Evolutionary conservation across 192 early-diverging fungal species (phyloP), one percentile per base, ranked within the genome.

Genomic region (Coemansia sp.): DNA sequence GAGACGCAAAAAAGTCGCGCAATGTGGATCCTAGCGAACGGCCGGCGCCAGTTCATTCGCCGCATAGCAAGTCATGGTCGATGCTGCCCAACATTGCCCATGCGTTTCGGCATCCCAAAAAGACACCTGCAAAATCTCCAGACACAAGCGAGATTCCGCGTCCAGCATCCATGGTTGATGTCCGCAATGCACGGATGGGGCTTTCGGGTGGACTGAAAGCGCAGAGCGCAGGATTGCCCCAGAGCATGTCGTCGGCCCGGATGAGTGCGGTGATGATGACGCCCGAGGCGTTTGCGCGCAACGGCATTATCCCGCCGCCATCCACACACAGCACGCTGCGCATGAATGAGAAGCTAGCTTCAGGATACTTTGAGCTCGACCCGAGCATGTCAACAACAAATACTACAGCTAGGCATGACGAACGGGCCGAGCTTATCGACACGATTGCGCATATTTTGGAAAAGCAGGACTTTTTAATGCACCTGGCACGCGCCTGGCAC

Each of bases 401-500:
- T 13, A 50, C 50, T 10, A 19, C 61, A 22, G 39, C 24, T 11
- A 9, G 6, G 3, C n/a, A 53, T 14, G 55, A 65, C 41, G 63
- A 65, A 37, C 58, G 64, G 2, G 43, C 59, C 1, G 70, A 72
- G 38, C 52, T 72, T 10, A 50, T 72, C 6, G 55, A 72, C 54
- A 65, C 83, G 20, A 83, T 89, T 50, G 86, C 86, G 3, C 76
- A 84, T 45, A 88, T 89, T 27, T 58, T 89, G 1, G 78, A 85
- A 32, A 82, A 85, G 24, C 88, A 89, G 47, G 84, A 85, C 20
- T 85, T 85, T 62, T 60, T 89, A 10, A 72, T 83, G 19, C 84
- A 85, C 45, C 54, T 87, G 16, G 85, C 85, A 3, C 83, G 85
- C 63, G 81, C 79, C 3, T 74, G 87, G 68, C 86, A 88, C 62